Conservation (phyloP, 495 filamentous ascomycete genomes). For the Aspergillus nidulans region DNA sequence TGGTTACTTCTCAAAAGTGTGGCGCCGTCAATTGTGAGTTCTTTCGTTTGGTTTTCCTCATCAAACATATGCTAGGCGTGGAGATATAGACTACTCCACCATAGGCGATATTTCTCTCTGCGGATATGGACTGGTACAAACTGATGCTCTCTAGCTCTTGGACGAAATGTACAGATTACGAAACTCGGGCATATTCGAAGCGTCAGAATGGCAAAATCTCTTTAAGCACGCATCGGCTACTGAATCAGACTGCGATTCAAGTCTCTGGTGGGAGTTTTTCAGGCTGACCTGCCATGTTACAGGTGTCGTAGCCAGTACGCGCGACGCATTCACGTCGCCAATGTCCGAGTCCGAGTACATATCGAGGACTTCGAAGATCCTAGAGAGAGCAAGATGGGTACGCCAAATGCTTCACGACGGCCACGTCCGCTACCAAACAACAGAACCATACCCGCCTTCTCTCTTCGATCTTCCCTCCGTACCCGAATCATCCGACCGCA, state of each 20-base stretch:
- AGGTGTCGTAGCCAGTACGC: conserved; percentile 1
- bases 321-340: neutral
- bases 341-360: neutral
- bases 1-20: conserved; percentile 9
- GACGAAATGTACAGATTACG: conserved; percentile 7
- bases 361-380: neutral
- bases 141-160: neutral
- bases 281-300: conserved; percentile 1
- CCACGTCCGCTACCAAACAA: conserved; percentile 4
- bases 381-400: neutral
- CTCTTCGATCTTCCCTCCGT: conserved; percentile 4
- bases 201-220: neutral
- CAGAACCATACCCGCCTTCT: neutral
- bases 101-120: too few relatives aligned
- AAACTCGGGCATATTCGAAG: conserved; percentile 5
- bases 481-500: conserved; percentile 3
- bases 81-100: too few relatives aligned
- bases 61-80: neutral
- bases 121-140: neutral
- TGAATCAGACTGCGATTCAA: conserved; percentile 1
- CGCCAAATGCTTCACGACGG: neutral
- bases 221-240: neutral
- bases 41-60: neutral
- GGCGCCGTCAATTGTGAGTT: conserved; percentile 10
- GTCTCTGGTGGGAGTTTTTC: conserved; percentile 13